These are phyloP conservation scores for Cercospora sp. DNA, from an alignment of 2,329 filamentous ascomycete genomes.

Conservation along the genomic window DNA sequence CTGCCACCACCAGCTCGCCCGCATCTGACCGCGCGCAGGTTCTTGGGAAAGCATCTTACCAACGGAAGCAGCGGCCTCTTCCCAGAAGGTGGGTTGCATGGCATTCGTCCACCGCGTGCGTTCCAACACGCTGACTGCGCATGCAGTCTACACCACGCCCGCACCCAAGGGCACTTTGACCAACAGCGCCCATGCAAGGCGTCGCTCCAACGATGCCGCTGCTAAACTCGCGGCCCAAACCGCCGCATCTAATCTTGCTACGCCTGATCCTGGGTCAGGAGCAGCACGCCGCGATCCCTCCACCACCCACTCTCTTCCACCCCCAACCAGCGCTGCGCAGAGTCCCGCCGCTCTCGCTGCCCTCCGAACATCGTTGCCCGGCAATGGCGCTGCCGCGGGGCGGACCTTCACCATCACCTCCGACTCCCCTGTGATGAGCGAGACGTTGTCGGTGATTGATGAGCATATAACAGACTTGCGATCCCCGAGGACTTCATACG, in stretches of 20 bases:
- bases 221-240: slow-evolving; percentile 23
- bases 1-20: not conserved
- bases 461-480: slow-evolving; percentile 92
- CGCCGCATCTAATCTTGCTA: slow-evolving; percentile 21
- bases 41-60: slow-evolving; percentile 70
- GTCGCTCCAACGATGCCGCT: slow-evolving; percentile 20
- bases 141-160: slow-evolving; percentile 43
- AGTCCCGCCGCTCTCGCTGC: slow-evolving; percentile 24
- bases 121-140: slow-evolving; percentile 20
- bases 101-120: not conserved
- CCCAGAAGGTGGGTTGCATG: slow-evolving; percentile 66
- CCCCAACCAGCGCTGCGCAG: slow-evolving; percentile 15
- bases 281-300: slow-evolving; percentile 12
- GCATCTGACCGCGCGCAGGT: slow-evolving; percentile 51
- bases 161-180: slow-evolving; percentile 40
- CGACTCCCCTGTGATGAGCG: slow-evolving; percentile 75
- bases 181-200: slow-evolving; percentile 22
- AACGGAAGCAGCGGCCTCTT: slow-evolving; percentile 77
- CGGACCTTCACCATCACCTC: slow-evolving; percentile 28
- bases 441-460: slow-evolving; percentile 93
- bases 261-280: slow-evolving; percentile 9
- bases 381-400: slow-evolving; percentile 12
- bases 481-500: slow-evolving; percentile 48
- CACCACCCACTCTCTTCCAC: slow-evolving; percentile 19
- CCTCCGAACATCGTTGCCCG: slow-evolving; percentile 29